Percentiles rank a stretch among this genome's conserved stretches.
Evolutionary conservation across 192 early-diverging fungal genomes (phyloP).

Genomic region (Backusella macrospora): DNA sequence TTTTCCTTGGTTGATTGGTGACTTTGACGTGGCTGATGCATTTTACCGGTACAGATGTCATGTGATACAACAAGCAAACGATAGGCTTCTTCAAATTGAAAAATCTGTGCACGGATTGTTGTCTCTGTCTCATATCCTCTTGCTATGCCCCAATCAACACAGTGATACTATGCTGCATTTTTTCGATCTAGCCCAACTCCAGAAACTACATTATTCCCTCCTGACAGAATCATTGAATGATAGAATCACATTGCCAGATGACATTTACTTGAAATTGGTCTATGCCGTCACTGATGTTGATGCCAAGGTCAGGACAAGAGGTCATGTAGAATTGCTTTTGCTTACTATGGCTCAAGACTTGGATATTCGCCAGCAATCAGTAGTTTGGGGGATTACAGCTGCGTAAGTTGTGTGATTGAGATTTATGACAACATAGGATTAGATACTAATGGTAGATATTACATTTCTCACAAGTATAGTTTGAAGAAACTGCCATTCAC

Average conservation of each 20-base stretch:
- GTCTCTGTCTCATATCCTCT: not conserved
- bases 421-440: slow-evolving; percentile 1
- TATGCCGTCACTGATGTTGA: not conserved
- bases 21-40: not conserved
- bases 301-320: not conserved
- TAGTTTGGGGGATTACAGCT: not conserved
- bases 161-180: not conserved
- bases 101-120: slow-evolving; percentile 1
- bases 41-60: not conserved
- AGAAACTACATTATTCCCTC: not conserved
- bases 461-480: not conserved
- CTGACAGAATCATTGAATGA: not conserved
- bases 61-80: not conserved
- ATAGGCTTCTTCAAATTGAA: slow-evolving; percentile 1
- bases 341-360: not conserved
- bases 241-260: not conserved
- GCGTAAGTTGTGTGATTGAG: not conserved
- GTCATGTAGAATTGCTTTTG: not conserved
- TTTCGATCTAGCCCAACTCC: not conserved
- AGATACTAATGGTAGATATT: not conserved
- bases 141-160: not conserved
- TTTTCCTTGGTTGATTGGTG: not conserved
- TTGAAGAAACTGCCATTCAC: not conserved
- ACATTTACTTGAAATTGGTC: not conserved
- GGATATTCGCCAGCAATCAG: not conserved